Conservation (phyloP, 2,329 filamentous ascomycete species). For the Diplocarpon rosae region DNA sequence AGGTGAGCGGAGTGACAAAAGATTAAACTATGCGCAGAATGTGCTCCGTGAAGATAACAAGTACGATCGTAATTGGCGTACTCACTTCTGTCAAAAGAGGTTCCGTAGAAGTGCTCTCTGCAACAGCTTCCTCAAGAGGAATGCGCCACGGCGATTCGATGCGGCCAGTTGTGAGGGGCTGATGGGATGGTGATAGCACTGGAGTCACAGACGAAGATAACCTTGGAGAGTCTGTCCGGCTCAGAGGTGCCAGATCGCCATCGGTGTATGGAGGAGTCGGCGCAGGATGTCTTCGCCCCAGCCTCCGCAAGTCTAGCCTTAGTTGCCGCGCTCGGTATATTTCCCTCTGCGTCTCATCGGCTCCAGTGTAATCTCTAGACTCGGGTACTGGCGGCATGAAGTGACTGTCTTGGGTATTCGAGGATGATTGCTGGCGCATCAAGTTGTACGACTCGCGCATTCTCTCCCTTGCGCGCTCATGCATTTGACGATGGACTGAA, state of each 20-base stretch:
- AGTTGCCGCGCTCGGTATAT: constrained; percentile 13
- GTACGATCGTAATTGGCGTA: constrained; percentile 5
- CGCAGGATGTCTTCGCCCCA: constrained; percentile 14
- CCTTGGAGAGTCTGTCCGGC: constrained; percentile 10
- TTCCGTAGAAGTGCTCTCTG: constrained; percentile 1
- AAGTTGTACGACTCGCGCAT: constrained; percentile 10
- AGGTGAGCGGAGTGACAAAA: neutral
- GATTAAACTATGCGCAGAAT: too few relatives aligned
- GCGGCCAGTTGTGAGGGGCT: neutral
- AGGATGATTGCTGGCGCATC: neutral
- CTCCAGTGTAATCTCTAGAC: constrained; percentile 18
- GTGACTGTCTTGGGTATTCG: constrained; percentile 14
- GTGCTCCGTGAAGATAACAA: neutral
- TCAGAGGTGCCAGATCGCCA: constrained; percentile 12
- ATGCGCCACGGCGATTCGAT: constrained; percentile 4
- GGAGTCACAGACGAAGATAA: constrained; percentile 14
- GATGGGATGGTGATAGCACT: constrained; percentile 13
- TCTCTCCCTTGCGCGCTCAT: constrained; percentile 10
- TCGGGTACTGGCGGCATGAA: constrained; percentile 25
- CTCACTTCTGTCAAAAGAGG: neutral
- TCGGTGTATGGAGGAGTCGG: constrained; percentile 21
- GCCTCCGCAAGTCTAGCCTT: constrained; percentile 15
- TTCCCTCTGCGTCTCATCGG: constrained; percentile 16
- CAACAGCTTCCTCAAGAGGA: constrained; percentile 7
- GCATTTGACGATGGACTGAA: constrained; percentile 7